These are phyloP conservation scores for Calonectria pseudoreteaudii DNA, from an alignment of 2,329 filamentous ascomycete genomes.

Conservation along the genomic window DNA sequence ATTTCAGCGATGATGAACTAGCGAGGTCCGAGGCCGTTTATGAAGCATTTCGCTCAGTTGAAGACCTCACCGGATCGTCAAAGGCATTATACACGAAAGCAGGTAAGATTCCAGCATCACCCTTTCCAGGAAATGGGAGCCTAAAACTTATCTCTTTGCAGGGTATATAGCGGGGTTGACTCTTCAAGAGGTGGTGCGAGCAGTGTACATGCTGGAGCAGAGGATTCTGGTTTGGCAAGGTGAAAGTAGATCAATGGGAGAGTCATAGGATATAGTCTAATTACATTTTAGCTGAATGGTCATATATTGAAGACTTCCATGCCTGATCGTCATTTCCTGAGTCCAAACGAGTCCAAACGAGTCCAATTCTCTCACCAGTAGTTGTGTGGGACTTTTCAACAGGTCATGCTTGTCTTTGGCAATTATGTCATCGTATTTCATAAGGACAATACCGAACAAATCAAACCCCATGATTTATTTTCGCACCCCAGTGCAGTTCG, in stretches of 20 bases:
- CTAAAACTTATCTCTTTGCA: constrained; percentile 30
- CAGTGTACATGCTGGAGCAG: constrained; percentile 54
- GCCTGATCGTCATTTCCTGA: not conserved
- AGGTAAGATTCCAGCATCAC: constrained; percentile 38
- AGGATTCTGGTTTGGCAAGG: constrained; percentile 50
- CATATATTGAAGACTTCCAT: not conserved
- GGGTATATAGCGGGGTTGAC: constrained; percentile 49
- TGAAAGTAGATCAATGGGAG: constrained; percentile 1
- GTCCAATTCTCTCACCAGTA: not conserved
- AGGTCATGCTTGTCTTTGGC: not conserved
- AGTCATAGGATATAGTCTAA: not conserved
- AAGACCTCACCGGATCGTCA: constrained; percentile 48
- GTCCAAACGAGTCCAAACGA: no score
- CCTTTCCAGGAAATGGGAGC: not conserved
- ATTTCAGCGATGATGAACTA: not conserved
- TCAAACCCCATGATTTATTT: not conserved
- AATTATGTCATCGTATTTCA: not conserved
- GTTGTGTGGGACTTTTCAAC: not conserved
- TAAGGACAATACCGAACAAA: not conserved
- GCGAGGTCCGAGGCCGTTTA: constrained; percentile 34
- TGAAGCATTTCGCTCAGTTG: constrained; percentile 46
- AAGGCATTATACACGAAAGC: constrained; percentile 48
- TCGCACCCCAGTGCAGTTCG: not conserved
- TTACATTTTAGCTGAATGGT: not conserved
- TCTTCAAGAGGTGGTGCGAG: constrained; percentile 48